Base-by-base conservation (phyloP, 805 yeast genomes). In the Saccharomyces kudriavzevii region DNA sequence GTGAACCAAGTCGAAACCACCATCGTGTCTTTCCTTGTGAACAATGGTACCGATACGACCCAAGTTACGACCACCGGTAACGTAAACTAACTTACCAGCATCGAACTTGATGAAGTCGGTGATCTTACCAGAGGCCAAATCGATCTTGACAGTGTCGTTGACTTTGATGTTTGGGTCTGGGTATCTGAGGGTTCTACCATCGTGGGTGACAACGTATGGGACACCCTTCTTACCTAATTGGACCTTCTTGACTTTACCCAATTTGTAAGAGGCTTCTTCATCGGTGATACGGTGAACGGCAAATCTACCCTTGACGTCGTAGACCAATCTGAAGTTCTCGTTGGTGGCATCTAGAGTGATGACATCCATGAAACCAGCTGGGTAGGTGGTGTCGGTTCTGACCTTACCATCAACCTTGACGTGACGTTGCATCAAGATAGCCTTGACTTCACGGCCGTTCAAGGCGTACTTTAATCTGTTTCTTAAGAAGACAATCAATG, bases 291-390 rank as follows among this genome's bases (percentile, higher is more conserved):
- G 90, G 96, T 92, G 99, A 72, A 92, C 95, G 73, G 99, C 94
- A 72, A 91, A 92, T 82, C 97, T 91, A 80, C 98, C 99, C 84
- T 92, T 92, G 76, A 89, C 85, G 76, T 92, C 99, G 84, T 90
- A 92, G 72, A 92, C 87, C 75, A 92, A 87, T 84, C 99, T 91
- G 89, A 92, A 92, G 92, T 92, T 86, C 82, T 92, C 99, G 79
- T 90, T 89, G 79, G 99, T 92, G 75, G 96, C 96, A 76, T 92
- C 98, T 73, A 92, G 81, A 66, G 96, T 69, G 79, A 92, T 89
- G 69, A 94, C 98, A 76, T 92, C 99, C 98, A 91, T 91, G 89
- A 94, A 92, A 73, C 99, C 99, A 74, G 98, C 87, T 77, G 99
- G 99, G 96, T 74, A 92, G 66, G 98, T 94, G 64, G 96, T 75